Percentiles rank a stretch among this genome's conserved stretches.
Evolutionary conservation across 192 early-diverging fungal species (phyloP).

Genomic region (Entophlyctis helioformis): DNA sequence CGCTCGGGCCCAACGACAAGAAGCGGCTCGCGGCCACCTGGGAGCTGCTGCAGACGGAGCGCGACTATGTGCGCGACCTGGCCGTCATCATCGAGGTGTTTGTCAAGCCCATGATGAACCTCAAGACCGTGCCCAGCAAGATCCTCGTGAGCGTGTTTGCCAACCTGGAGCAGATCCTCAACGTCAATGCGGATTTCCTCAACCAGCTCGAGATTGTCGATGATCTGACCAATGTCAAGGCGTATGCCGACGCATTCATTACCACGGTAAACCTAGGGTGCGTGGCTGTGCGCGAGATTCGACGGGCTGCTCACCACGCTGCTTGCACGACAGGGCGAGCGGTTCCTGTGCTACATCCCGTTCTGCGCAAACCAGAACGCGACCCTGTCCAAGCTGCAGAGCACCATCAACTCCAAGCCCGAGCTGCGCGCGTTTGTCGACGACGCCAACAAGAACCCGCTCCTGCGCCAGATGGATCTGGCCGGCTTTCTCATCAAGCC

Average conservation of each 20-base stretch:
- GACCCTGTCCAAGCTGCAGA: constrained; percentile 19
- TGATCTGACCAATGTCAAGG: too few species aligned
- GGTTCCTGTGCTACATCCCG: constrained; percentile 29
- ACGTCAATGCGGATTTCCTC: too few species aligned
- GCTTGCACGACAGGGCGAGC: constrained; percentile 11
- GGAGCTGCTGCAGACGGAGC: constrained; percentile 36
- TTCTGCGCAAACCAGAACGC: constrained; percentile 35
- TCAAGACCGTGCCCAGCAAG: constrained; percentile 15
- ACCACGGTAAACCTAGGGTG: too few species aligned
- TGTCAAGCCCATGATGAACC: constrained; percentile 27
- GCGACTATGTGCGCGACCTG: constrained; percentile 39
- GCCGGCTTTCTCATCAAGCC: constrained; percentile 81
- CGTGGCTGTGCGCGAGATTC: too few species aligned
- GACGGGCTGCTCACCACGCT: not conserved
- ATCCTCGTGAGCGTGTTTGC: constrained; percentile 29
- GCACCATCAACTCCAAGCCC: constrained; percentile 17
- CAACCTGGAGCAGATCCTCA: constrained; percentile 31
- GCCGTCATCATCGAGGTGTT: constrained; percentile 39
- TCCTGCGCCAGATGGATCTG: constrained; percentile 28
- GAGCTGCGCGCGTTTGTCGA: constrained; percentile 21
- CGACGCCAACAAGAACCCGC: constrained; percentile 27
- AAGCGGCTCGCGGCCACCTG: constrained; percentile 28
- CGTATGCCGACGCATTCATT: too few species aligned
- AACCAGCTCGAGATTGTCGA: too few species aligned
- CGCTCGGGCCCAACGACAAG: constrained; percentile 15